Conservation (phyloP, 2,329 filamentous ascomycete genomes). For the Stagonosporopsis rhizophila region DNA sequence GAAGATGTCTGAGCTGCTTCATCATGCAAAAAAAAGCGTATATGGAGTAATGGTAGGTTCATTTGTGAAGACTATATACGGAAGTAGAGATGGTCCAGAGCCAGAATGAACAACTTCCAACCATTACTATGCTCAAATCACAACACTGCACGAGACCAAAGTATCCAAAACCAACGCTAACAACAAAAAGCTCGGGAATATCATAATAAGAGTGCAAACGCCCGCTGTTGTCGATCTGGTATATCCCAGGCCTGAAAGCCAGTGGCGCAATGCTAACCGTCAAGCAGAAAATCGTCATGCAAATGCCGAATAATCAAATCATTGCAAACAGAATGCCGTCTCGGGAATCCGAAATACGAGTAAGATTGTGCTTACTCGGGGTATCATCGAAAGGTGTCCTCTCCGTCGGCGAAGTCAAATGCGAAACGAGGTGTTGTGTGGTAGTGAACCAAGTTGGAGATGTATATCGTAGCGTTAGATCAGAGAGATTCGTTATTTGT, state of each 20-base stretch:
- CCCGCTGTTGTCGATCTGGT: constrained; percentile 39
- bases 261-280: constrained; percentile 18
- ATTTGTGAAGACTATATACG: constrained; percentile 10
- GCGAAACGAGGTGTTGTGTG: constrained; percentile 22
- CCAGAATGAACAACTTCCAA: constrained; percentile 14
- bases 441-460: constrained; percentile 23
- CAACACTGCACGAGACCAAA: not conserved
- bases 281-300: constrained; percentile 19
- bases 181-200: not conserved
- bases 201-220: constrained; percentile 17
- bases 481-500: constrained; percentile 29
- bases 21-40: not conserved
- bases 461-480: constrained; percentile 25
- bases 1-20: not conserved
- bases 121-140: constrained; percentile 19
- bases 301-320: constrained; percentile 23
- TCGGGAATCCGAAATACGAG: constrained; percentile 28
- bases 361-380: constrained; percentile 33
- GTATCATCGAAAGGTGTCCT: constrained; percentile 42
- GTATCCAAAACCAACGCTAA: not conserved
- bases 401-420: constrained; percentile 31
- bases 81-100: constrained; percentile 1
- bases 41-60: not conserved
- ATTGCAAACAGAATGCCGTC: constrained; percentile 19
- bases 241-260: constrained; percentile 29